These are phyloP conservation scores for Nakazawaea wyomingensis DNA, from an alignment of 805 yeast genomes.

Conservation along the genomic window DNA sequence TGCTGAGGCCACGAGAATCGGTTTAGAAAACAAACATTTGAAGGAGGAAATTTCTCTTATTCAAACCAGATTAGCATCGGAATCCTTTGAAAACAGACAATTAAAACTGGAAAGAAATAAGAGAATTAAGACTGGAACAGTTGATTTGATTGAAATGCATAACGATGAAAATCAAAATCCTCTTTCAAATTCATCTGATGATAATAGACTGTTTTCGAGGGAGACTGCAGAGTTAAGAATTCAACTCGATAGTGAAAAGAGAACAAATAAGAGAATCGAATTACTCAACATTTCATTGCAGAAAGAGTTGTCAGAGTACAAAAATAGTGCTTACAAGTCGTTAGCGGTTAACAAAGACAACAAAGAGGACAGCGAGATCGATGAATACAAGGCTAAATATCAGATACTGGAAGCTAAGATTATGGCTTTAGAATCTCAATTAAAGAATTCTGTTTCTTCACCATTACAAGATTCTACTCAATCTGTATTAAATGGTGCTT, in stretches of 20 bases:
- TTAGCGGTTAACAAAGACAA: neutral
- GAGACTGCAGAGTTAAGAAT: conserved; percentile 1
- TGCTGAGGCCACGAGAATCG: conserved; percentile 5
- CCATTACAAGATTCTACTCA: conserved; percentile 22
- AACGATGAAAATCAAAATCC: neutral
- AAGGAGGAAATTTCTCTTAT: conserved; percentile 54
- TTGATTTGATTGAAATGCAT: neutral
- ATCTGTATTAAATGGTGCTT: conserved; percentile 9
- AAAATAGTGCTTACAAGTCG: conserved; percentile 17
- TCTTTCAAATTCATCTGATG: neutral
- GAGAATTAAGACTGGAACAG: conserved; percentile 29
- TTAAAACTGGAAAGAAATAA: conserved; percentile 28
- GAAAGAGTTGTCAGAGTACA: conserved; percentile 28
- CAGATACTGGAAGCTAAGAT: conserved; percentile 42
- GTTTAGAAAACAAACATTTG: conserved; percentile 22
- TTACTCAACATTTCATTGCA: conserved; percentile 27
- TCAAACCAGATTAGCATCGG: conserved; percentile 62
- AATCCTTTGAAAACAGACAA: conserved; percentile 52
- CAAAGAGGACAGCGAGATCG: conserved; percentile 20
- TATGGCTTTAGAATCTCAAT: conserved; percentile 32
- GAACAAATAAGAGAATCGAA: conserved; percentile 28
- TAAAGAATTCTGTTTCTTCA: conserved; percentile 30
- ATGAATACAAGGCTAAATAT: conserved; percentile 37
- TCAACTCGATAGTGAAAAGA: conserved; percentile 20
- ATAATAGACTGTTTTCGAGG: conserved; percentile 3